Conservation (phyloP, 2,329 filamentous ascomycete species). For the Daldinia eschscholtzii region DNA sequence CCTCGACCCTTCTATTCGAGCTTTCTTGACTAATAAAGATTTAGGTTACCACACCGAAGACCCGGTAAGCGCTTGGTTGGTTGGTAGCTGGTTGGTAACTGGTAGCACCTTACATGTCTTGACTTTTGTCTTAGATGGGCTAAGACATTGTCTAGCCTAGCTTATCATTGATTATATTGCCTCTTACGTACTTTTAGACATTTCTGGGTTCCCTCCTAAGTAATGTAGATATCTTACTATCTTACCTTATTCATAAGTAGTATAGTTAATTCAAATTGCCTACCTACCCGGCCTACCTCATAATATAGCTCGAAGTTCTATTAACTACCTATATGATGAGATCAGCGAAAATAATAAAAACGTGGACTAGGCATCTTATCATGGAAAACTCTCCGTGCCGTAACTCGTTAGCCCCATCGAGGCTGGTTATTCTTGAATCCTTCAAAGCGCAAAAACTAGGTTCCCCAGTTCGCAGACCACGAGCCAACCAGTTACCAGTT, state of each 20-base stretch:
- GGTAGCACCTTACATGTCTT: conserved; percentile 2
- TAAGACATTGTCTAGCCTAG: not conserved
- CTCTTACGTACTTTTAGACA: not conserved
- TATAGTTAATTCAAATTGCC: conserved; percentile 5
- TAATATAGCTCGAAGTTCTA: not conserved
- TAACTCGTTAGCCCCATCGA: conserved; percentile 1
- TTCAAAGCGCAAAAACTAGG: conserved; percentile 7
- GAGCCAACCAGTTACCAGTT: conserved; percentile 7
- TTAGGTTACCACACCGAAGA: conserved; percentile 9
- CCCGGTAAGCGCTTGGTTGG: conserved; percentile 4
- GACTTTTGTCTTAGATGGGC: not conserved
- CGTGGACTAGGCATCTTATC: conserved; percentile 9
- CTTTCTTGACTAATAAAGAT: not conserved
- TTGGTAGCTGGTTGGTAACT: too few species aligned
- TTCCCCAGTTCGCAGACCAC: conserved; percentile 1
- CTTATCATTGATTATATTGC: not conserved
- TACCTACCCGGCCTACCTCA: not conserved
- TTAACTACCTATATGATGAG: conserved; percentile 11
- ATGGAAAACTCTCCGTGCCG: not conserved
- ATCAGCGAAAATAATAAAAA: conserved; percentile 18
- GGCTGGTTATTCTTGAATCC: conserved; percentile 12
- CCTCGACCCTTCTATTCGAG: conserved; percentile 13
- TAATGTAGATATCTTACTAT: not conserved
- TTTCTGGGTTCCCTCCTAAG: not conserved
- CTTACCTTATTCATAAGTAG: not conserved